These are phyloP conservation scores for Botrytis byssoidea DNA, from an alignment of 2,329 filamentous ascomycete genomes.

Conservation along the genomic window DNA sequence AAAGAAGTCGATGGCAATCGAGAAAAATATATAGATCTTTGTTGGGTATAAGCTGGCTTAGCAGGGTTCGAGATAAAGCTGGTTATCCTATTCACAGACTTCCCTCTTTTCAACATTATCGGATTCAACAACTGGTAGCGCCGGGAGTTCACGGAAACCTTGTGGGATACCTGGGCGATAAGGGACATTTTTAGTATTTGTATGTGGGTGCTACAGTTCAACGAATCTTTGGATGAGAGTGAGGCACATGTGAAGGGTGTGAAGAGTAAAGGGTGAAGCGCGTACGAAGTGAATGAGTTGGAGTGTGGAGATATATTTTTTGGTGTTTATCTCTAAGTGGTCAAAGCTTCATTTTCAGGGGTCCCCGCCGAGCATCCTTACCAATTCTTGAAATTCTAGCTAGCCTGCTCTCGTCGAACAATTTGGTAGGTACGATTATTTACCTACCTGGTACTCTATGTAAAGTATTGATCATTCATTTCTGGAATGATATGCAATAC, in stretches of 20 bases:
- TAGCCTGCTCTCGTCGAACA: no score
- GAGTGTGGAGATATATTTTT: slow-evolving; percentile 2
- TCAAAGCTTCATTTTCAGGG: slow-evolving; percentile 7
- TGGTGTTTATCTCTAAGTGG: slow-evolving; percentile 4
- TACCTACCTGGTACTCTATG: not conserved
- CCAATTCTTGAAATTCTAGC: not conserved
- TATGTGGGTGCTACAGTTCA: not conserved
- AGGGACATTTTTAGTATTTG: not conserved
- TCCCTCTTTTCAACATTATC: not conserved
- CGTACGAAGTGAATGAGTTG: slow-evolving; percentile 6
- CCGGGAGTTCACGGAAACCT: slow-evolving; percentile 6
- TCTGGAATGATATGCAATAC: not conserved
- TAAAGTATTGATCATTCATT: not conserved
- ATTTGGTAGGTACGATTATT: no score
- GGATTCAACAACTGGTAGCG: not conserved
- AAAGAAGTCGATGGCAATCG: not conserved
- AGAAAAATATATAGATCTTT: slow-evolving; percentile 14
- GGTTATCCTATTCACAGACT: not conserved
- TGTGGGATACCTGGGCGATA: slow-evolving; percentile 8
- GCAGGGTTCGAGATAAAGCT: slow-evolving; percentile 9
- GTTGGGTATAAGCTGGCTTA: not conserved
- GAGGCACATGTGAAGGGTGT: not conserved
- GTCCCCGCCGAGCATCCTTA: not conserved
- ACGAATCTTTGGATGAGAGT: slow-evolving; percentile 1
- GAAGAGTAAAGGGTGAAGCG: slow-evolving; percentile 1